Conservation (phyloP, 177 flowering plant genomes). For the Telopea speciosissima region DNA sequence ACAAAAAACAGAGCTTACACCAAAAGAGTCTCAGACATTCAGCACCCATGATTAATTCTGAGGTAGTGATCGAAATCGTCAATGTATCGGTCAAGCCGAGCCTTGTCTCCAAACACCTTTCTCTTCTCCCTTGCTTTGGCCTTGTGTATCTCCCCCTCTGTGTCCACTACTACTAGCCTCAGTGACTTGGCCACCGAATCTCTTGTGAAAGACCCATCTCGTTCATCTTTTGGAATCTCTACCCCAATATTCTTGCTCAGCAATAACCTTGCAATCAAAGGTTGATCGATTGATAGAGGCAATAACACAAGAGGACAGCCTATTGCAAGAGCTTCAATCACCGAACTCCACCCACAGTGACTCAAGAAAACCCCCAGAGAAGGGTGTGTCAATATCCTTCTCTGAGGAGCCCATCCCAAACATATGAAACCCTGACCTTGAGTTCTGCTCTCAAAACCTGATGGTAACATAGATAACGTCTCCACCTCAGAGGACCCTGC, state of each 20-base stretch:
- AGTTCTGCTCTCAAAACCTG: slow-evolving; percentile 20
- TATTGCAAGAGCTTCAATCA: slow-evolving; percentile 15
- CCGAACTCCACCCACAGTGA: slow-evolving; percentile 25
- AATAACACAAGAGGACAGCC: slow-evolving; percentile 12
- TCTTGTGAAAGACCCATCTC: slow-evolving; percentile 14
- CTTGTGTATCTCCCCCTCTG: slow-evolving; percentile 9
- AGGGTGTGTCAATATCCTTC: slow-evolving; percentile 21
- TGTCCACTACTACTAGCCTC: slow-evolving; percentile 15
- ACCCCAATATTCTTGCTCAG: slow-evolving; percentile 12
- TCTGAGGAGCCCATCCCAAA: slow-evolving; percentile 32
- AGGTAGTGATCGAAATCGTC: slow-evolving; percentile 7
- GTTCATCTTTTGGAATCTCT: too few relatives aligned
- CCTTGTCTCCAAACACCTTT: slow-evolving; percentile 12
- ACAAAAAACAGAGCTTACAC: too few relatives aligned
- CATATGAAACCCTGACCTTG: slow-evolving; percentile 21
- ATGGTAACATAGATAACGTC: too few relatives aligned
- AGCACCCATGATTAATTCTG: too few relatives aligned
- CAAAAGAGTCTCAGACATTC: too few relatives aligned
- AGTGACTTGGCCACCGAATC: not conserved
- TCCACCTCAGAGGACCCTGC: too few relatives aligned
- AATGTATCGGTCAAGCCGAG: slow-evolving; percentile 11
- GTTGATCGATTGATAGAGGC: slow-evolving; percentile 15
- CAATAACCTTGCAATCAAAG: slow-evolving; percentile 19
- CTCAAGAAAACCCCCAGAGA: slow-evolving; percentile 26
- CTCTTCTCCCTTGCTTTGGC: slow-evolving; percentile 19